Evolutionary conservation across 2,329 filamentous ascomycete species (phyloP), one percentile per base, ranked within the genome.

Genomic region (Trichoderma afroharzianum): DNA sequence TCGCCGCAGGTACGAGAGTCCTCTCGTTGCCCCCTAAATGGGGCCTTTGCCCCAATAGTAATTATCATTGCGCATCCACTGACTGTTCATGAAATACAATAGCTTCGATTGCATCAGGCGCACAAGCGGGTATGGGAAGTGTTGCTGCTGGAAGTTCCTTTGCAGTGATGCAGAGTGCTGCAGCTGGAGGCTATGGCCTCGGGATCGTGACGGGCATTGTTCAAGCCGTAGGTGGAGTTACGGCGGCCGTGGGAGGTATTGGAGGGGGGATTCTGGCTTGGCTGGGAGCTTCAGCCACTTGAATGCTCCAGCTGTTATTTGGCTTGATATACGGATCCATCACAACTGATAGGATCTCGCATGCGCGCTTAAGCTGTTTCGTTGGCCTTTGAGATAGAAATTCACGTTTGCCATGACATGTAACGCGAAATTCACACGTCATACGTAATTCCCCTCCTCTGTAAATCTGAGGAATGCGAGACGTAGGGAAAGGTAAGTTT

Each of bases 81-180:
- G 8, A 67, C 50, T 8, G 21, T 14, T 5, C 15, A 57, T 12
- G 1, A 12, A 9, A 43, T 4, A 7, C 11, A 26, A 28, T 24
- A 79, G 78, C 75, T 1, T 76, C 78, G 1, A 0, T 73, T 12
- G 79, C 79, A 0, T 75, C 79, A 1, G 73, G 58, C 0, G 64
- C 74, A 0, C 80, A 82, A 30, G 74, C 75, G 12, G 47, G 43
- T 0, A 77, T 79, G 0, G 80, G 80, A 0, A 80, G 74, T 24
- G 77, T 81, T 5, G 74, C 24, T 0, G 75, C 75, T 1, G 63
- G 70, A 0, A 73, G 76, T 6, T 0, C 73, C 0, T 81, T 82
- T 47, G 77, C 81, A 1, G 75, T 67, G 2, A 74, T 81, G 0
- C 77, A 81, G 74, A 81, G 79, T 58, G 80, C 79, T 0, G 80